phyloP scores from a whole-genome alignment of 768 basidiomycete species.

The Tylopilus balloui region DNA sequence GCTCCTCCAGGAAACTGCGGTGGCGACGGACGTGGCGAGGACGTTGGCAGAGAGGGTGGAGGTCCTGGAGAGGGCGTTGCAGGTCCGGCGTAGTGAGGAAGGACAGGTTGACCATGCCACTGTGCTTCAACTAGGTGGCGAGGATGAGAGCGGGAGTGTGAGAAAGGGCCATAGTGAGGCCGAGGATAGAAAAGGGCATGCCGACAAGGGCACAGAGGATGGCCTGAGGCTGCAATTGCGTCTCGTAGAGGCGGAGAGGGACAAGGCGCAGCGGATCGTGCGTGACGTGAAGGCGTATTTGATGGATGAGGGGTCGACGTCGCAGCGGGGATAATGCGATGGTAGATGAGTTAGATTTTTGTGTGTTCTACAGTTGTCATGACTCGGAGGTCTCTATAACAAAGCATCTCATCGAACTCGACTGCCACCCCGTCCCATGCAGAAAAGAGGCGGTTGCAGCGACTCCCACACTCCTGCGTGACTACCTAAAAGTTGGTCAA shows the following conservation, averaged over 20 bases:
- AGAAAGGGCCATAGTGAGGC: not conserved
- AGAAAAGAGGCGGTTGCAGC: too few relatives aligned
- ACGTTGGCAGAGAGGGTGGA: slow-evolving; percentile 25
- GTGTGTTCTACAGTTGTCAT: too few relatives aligned
- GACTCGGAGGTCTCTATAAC: too few relatives aligned
- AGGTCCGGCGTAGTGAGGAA: not conserved
- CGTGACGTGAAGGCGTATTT: slow-evolving; percentile 15
- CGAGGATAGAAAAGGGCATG: not conserved
- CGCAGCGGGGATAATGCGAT: not conserved
- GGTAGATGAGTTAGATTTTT: too few relatives aligned
- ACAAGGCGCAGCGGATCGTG: slow-evolving; percentile 14
- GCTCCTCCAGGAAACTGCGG: slow-evolving; percentile 18
- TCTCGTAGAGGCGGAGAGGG: slow-evolving; percentile 20
- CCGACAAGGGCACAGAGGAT: slow-evolving; percentile 1
- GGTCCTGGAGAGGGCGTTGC: slow-evolving; percentile 18
- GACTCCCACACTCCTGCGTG: too few relatives aligned
- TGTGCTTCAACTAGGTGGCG: not conserved
- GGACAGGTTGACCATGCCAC: not conserved
- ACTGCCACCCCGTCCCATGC: too few relatives aligned
- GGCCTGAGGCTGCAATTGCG: slow-evolving; percentile 11
- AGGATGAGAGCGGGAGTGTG: not conserved
- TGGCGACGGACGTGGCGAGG: slow-evolving; percentile 12
- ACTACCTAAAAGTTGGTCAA: too few relatives aligned
- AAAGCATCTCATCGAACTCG: too few relatives aligned
- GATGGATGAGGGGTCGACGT: slow-evolving; percentile 5